These are phyloP conservation scores for Fomitopsis pulvina DNA, from an alignment of 768 basidiomycete species.

Conservation along the genomic window DNA sequence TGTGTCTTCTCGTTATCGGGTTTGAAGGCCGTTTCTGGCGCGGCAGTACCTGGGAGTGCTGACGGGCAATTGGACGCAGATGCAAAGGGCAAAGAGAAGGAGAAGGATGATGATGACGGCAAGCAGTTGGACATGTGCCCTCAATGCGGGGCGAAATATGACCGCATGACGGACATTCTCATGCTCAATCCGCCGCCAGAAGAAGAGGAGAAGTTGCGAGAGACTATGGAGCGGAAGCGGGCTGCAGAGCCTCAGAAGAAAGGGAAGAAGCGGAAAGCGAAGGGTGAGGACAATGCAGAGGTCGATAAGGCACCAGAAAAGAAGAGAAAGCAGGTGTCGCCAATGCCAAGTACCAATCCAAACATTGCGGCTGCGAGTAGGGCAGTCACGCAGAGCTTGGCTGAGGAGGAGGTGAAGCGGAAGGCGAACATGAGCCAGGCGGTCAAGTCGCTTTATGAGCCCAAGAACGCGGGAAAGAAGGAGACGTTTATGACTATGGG, in stretches of 20 bases:
- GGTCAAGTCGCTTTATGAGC: conserved; percentile 72
- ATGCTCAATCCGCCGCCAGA: conserved; percentile 63
- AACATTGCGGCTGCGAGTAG: conserved; percentile 51
- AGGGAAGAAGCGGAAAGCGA: conserved; percentile 59
- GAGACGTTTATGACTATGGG: conserved; percentile 91
- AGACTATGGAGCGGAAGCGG: conserved; percentile 50
- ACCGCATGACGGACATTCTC: conserved; percentile 46
- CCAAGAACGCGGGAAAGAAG: conserved; percentile 53
- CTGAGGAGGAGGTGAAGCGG: conserved; percentile 76
- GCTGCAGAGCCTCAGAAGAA: conserved; percentile 50
- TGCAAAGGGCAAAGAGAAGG: conserved; percentile 24
- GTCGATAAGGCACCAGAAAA: conserved; percentile 33
- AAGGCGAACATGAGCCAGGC: conserved; percentile 82
- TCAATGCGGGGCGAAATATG: conserved; percentile 70
- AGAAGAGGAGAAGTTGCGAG: conserved; percentile 55
- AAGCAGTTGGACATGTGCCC: conserved; percentile 59
- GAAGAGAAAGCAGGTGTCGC: conserved; percentile 36
- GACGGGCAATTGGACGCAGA: conserved; percentile 19
- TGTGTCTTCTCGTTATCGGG: conserved; percentile 88
- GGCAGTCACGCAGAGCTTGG: conserved; percentile 65
- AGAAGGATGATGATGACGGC: conserved; percentile 17
- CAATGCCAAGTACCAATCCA: conserved; percentile 42
- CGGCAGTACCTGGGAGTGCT: conserved; percentile 23
- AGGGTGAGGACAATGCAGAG: conserved; percentile 19
- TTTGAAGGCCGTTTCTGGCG: conserved; percentile 54